Conservation (phyloP, 441 rosid genomes). For the Populus hybrid region DNA sequence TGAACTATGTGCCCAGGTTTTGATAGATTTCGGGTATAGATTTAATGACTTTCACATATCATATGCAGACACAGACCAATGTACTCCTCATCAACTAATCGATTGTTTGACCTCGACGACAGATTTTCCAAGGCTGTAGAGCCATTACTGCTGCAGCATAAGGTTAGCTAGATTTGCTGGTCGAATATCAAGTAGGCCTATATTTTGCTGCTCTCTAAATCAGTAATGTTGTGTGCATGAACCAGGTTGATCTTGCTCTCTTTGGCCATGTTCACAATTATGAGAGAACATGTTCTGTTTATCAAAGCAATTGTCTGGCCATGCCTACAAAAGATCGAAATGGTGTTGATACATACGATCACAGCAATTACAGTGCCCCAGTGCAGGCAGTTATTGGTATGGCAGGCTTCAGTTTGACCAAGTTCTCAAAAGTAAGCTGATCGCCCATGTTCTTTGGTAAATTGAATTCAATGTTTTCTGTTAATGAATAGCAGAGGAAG, state of each 20-base stretch:
- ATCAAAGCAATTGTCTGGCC: slow-evolving; percentile 32
- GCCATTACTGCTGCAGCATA: slow-evolving; percentile 40
- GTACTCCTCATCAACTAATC: slow-evolving; percentile 27
- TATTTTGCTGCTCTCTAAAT: background rate
- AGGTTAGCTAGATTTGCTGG: slow-evolving; percentile 29
- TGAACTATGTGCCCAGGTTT: background rate
- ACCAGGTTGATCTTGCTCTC: slow-evolving; percentile 54
- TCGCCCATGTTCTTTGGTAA: background rate
- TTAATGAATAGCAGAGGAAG: no score
- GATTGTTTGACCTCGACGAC: slow-evolving; percentile 12
- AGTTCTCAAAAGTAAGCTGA: slow-evolving; percentile 35
- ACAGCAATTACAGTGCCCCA: slow-evolving; percentile 48
- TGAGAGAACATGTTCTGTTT: slow-evolving; percentile 59
- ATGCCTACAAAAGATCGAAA: slow-evolving; percentile 45
- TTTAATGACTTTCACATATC: background rate
- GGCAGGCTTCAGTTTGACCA: slow-evolving; percentile 56
- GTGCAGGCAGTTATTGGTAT: slow-evolving; percentile 60
- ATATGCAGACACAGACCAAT: slow-evolving; percentile 60
- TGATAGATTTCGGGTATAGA: background rate
- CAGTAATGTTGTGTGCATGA: background rate
- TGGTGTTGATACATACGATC: slow-evolving; percentile 45
- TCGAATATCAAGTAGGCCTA: no score
- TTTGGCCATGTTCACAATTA: slow-evolving; percentile 67
- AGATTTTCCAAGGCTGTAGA: slow-evolving; percentile 30
- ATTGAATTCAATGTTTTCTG: background rate